These are phyloP conservation scores for Leccinum fallax DNA, from an alignment of 1,284 basidiomycete species.

Conservation along the genomic window DNA sequence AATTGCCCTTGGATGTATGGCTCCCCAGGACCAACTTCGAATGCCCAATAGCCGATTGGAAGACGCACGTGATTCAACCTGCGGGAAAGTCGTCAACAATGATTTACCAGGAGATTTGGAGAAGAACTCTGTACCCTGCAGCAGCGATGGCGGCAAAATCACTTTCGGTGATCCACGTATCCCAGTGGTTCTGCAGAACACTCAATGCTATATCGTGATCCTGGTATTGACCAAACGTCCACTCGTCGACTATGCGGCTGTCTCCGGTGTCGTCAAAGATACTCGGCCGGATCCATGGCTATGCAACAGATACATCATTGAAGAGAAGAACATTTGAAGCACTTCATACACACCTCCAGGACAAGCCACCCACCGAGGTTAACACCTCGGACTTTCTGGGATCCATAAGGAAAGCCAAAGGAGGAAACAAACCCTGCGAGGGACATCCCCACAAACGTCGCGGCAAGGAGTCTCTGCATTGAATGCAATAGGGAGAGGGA, in stretches of 20 bases:
- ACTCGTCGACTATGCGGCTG: constrained; percentile 69
- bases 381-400: constrained; percentile 54
- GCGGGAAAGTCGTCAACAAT: constrained; percentile 2
- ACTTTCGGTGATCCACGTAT: constrained; percentile 78
- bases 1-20: constrained; percentile 85
- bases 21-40: constrained; percentile 78
- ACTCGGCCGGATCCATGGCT: constrained; percentile 87
- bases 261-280: constrained; percentile 83
- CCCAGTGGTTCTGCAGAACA: constrained; percentile 70
- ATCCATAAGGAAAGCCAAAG: constrained; percentile 51
- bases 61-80: constrained; percentile 85
- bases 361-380: constrained; percentile 78
- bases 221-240: constrained; percentile 77
- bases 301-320: constrained; percentile 1
- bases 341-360: constrained; percentile 53
- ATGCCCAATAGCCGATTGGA: constrained; percentile 93
- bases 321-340: not conserved
- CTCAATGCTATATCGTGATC: constrained; percentile 47
- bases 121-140: constrained; percentile 55
- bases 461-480: constrained; percentile 17
- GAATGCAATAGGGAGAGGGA: constrained; percentile 2
- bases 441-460: constrained; percentile 19
- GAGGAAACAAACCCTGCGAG: constrained; percentile 22
- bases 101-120: not conserved
- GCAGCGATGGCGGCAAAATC: constrained; percentile 76